A percentile compares a stretch with the other conserved stretches of the same genome.
These are phyloP conservation scores for Excoecaria agallocha DNA, from an alignment of 345 rosid species.

Conservation along the genomic window DNA sequence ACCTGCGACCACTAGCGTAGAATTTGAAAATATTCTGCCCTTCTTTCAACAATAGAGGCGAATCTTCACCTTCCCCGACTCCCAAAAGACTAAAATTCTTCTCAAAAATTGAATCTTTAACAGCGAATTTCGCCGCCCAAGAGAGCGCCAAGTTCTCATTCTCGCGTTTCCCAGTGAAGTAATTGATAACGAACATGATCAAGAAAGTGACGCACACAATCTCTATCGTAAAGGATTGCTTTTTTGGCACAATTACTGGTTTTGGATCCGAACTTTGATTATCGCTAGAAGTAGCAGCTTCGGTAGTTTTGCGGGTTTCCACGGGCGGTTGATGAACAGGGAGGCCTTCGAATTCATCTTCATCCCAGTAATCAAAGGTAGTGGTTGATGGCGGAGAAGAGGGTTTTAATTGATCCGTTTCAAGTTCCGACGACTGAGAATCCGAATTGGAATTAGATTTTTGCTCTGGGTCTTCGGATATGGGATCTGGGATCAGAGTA, in stretches of 20 bases:
- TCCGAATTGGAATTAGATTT: neutral
- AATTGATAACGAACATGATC: constrained; percentile 60
- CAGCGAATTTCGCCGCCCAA: constrained; percentile 84
- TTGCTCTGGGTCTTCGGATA: constrained; percentile 11
- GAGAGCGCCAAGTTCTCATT: constrained; percentile 82
- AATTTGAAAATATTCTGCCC: constrained; percentile 84
- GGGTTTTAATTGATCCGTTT: constrained; percentile 26
- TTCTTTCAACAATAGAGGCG: constrained; percentile 84
- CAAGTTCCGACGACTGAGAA: neutral
- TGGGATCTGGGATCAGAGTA: constrained; percentile 27
- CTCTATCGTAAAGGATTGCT: constrained; percentile 58
- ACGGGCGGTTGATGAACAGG: constrained; percentile 37
- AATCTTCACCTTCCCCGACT: constrained; percentile 78
- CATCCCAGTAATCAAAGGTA: constrained; percentile 81
- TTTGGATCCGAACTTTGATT: constrained; percentile 16
- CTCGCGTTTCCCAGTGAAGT: constrained; percentile 80
- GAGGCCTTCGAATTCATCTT: constrained; percentile 93
- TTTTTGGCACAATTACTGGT: constrained; percentile 11
- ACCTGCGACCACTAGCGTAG: constrained; percentile 92
- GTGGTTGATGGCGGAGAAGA: constrained; percentile 40
- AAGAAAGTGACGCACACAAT: constrained; percentile 61
- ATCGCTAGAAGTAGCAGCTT: constrained; percentile 28
- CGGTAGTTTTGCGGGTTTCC: constrained; percentile 24
- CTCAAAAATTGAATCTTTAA: constrained; percentile 67
- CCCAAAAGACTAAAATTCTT: constrained; percentile 82